Percentiles rank a stretch among this genome's conserved stretches.
Conservation (phyloP, 805 yeast genomes). For the Wickerhamomyces rabaulensis region DNA sequence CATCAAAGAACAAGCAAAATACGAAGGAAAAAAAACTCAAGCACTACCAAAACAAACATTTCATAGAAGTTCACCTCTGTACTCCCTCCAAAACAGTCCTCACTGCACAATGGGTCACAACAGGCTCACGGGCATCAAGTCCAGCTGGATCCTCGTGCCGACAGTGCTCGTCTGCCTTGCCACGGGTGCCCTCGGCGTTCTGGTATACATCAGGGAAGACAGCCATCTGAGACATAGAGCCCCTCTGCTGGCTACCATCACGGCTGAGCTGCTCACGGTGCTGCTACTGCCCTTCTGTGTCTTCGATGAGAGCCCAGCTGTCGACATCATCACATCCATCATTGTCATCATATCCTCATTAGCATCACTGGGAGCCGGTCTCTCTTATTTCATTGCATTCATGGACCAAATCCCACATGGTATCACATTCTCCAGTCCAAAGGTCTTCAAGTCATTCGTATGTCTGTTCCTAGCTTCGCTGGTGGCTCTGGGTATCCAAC, state of each 20-base stretch:
- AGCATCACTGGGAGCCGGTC: conserved; percentile 22
- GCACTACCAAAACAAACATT: background rate
- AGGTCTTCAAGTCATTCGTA: conserved; percentile 8
- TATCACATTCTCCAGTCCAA: background rate
- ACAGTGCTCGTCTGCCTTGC: conserved; percentile 2
- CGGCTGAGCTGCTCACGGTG: conserved; percentile 5
- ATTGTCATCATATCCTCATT: background rate
- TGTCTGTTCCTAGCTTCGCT: conserved; percentile 6
- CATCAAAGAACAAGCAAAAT: background rate
- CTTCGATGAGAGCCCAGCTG: background rate
- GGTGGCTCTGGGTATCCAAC: conserved; percentile 4
- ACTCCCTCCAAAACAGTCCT: too few relatives aligned
- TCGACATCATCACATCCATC: background rate
- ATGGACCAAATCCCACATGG: background rate
- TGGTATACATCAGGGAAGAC: conserved; percentile 5
- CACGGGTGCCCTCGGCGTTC: conserved; percentile 12
- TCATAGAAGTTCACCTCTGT: too few relatives aligned
- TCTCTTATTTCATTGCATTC: conserved; percentile 10
- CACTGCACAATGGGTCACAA: background rate
- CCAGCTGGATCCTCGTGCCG: conserved; percentile 1
- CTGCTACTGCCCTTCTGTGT: conserved; percentile 5
- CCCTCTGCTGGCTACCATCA: conserved; percentile 2
- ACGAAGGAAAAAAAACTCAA: background rate
- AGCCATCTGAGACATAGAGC: background rate
- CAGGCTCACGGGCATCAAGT: background rate